These are phyloP conservation scores for Dendryphion nanum DNA, from an alignment of 2,329 filamentous ascomycete species.

Conservation along the genomic window DNA sequence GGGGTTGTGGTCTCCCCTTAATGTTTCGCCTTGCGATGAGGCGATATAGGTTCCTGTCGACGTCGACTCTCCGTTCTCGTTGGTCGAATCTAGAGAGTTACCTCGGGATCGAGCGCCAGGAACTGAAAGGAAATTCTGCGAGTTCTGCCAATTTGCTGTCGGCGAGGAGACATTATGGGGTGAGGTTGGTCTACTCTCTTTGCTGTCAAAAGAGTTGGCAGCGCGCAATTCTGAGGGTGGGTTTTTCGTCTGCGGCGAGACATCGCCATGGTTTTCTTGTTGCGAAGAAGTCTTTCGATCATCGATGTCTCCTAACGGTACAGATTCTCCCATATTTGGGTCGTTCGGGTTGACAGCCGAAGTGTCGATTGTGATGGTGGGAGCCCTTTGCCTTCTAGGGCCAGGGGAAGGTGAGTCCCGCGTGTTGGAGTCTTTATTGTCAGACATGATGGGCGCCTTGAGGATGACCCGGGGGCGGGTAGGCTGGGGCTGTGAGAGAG, in stretches of 20 bases:
- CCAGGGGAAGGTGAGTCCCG: constrained; percentile 26
- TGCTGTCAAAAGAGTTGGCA: constrained; percentile 63
- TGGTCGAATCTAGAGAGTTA: constrained; percentile 65
- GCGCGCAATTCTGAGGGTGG: constrained; percentile 51
- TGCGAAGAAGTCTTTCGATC: constrained; percentile 28
- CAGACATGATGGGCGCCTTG: constrained; percentile 20
- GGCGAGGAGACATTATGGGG: constrained; percentile 68
- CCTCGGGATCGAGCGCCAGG: constrained; percentile 63
- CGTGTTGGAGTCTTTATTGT: constrained; percentile 22
- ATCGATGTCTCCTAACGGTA: constrained; percentile 31
- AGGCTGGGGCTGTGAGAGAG: constrained; percentile 14
- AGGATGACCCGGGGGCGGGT: constrained; percentile 6
- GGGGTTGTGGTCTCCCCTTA: constrained; percentile 42
- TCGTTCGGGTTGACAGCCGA: constrained; percentile 45
- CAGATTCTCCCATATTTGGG: constrained; percentile 30
- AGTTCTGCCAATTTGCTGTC: constrained; percentile 53
- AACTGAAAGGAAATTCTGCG: constrained; percentile 61
- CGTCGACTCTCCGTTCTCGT: constrained; percentile 53
- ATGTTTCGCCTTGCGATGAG: constrained; percentile 42
- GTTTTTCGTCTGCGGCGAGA: constrained; percentile 21
- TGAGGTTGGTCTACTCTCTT: constrained; percentile 63
- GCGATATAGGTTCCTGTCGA: constrained; percentile 60
- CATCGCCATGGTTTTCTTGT: constrained; percentile 16
- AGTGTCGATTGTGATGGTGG: constrained; percentile 54
- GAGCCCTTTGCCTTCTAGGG: constrained; percentile 43